phyloP scores from a whole-genome alignment of 75 land plant genomes.

The Cupressus sempervirens region DNA sequence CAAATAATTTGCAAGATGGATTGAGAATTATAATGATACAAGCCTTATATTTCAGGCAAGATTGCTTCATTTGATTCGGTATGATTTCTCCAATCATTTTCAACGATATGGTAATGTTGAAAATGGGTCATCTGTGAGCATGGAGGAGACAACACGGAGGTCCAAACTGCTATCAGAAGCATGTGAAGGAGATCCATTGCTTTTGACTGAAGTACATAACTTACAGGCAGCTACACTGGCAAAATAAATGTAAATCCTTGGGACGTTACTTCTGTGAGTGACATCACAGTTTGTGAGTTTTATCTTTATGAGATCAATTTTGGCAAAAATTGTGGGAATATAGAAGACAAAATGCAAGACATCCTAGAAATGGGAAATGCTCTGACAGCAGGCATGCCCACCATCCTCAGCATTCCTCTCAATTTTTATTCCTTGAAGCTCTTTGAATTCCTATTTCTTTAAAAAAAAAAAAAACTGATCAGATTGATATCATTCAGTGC shows the following conservation, averaged over 20 bases:
- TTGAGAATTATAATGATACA: background rate
- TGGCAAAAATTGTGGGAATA: background rate
- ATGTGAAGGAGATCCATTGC: slow-evolving; percentile 59
- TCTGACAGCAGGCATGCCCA: background rate
- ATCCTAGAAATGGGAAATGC: background rate
- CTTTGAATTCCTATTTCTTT: background rate
- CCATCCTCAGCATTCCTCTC: background rate
- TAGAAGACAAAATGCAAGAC: background rate
- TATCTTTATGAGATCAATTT: background rate
- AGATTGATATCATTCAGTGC: background rate
- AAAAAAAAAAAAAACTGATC: background rate
- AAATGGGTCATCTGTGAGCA: background rate
- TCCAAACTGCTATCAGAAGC: slow-evolving; percentile 34
- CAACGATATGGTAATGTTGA: background rate
- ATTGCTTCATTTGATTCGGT: slow-evolving; percentile 32
- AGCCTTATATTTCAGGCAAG: slow-evolving; percentile 28
- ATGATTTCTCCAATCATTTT: background rate
- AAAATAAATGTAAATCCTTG: background rate
- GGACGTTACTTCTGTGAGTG: background rate
- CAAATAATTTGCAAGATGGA: background rate
- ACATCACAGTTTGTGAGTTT: background rate
- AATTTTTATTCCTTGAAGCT: background rate
- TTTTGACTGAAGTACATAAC: slow-evolving; percentile 32
- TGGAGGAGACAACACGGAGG: slow-evolving; percentile 21
- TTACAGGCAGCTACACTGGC: slow-evolving; percentile 16